These are phyloP conservation scores for Syncephalastrum monosporum DNA, from an alignment of 371 early-diverging fungal species.

Conservation along the genomic window DNA sequence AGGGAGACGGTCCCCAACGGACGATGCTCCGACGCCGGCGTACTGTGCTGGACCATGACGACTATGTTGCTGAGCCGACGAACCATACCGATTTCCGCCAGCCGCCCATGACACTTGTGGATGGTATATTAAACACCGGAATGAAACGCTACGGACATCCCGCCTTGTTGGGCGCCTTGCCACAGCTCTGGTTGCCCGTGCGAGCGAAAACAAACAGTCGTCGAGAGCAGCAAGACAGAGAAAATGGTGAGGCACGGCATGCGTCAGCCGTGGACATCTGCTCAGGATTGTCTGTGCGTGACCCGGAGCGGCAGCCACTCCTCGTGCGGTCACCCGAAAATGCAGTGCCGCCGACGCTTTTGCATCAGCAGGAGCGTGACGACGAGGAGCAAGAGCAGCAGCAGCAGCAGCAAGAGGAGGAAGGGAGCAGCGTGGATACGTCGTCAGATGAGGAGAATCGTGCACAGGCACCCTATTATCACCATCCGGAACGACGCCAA, in stretches of 20 bases:
- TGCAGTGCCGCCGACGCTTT: not conserved
- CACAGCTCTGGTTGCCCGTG: constrained; percentile 76
- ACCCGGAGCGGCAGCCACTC: constrained; percentile 15
- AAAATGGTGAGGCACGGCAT: not conserved
- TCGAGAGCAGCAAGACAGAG: not conserved
- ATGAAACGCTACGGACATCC: constrained; percentile 75
- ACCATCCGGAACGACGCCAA: constrained; percentile 54
- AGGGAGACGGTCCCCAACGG: not conserved
- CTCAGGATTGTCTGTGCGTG: constrained; percentile 7
- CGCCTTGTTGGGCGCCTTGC: constrained; percentile 68
- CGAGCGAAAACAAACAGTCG: constrained; percentile 12
- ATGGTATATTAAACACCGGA: constrained; percentile 74
- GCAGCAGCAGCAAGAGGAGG: constrained; percentile 20
- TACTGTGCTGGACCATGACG: constrained; percentile 64
- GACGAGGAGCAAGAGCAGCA: constrained; percentile 8
- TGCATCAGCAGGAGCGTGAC: not conserved
- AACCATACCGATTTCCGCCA: constrained; percentile 63
- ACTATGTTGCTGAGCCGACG: constrained; percentile 64
- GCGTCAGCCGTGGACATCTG: constrained; percentile 6
- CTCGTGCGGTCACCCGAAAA: constrained; percentile 8
- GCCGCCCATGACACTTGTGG: constrained; percentile 73
- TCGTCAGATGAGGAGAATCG: constrained; percentile 31
- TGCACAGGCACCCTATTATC: constrained; percentile 46
- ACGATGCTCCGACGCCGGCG: constrained; percentile 25
- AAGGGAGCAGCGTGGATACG: constrained; percentile 29